Base-by-base conservation (phyloP, 2,329 filamentous ascomycete genomes). In the Aspergillus versicolor region DNA sequence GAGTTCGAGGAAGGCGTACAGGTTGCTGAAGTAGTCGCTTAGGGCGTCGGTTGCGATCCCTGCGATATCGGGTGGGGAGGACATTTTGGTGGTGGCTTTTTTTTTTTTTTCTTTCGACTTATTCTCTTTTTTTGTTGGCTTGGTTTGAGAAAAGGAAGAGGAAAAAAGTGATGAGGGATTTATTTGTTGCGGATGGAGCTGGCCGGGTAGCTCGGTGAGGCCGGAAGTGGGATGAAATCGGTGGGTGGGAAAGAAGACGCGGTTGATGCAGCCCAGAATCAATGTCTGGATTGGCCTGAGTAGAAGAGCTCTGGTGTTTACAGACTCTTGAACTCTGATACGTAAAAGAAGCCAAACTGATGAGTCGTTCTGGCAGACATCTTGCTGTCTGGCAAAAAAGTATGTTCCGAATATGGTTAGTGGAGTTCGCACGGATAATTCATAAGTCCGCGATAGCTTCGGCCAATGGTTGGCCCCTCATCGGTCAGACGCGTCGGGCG, bases 11-110 rank as follows among this genome's bases (percentile, higher is more conserved):
- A 63, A 60, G 40, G 56, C 42, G 62, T 68, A 70, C 54, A 74
- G 48, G 43, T 71, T 63, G 55, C 40, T 49, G 59, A 70, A 67
- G 64, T 71, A 74, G 61, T 74, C 67, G 34, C 60, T 61, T 41
- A 67, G 59, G 1, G 65, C 66, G 13, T 70, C 67, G 15, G 59
- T 65, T 13, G 61, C 41, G n/a, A 66, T 63, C 59, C 63, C 59
- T 30, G 67, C 45, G 22, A 72, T 64, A 21, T 61, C 34, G 37
- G 62, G 34, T n/a, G 34, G 34, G 44, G 63, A 51, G 34, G 62
- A 61, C 68, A 72, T 72, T 57, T 48, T 64, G 56, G 43, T 8
- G 30, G 30, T 21, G 45, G 51, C 2, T 52, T 19, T 43, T 19
- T 52, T 19, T 43, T 51, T 50, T 6, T 43, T 37, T 30, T 45